Evolutionary conservation across 2,329 filamentous ascomycete species (phyloP).

Genomic region (Cladobotryum protrusum): DNA sequence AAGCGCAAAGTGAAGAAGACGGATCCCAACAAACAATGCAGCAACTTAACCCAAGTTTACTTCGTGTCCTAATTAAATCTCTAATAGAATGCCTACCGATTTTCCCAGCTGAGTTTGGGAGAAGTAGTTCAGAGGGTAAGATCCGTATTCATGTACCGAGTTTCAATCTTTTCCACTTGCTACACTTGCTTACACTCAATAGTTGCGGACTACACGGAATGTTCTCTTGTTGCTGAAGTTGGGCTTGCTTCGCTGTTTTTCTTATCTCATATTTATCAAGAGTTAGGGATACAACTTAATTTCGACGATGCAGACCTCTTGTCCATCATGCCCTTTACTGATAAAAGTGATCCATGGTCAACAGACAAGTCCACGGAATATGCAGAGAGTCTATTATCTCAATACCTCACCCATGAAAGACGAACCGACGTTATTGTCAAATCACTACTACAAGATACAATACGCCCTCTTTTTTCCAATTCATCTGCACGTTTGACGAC

Average conservation of each 20-base stretch:
- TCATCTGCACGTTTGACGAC: constrained; percentile 37
- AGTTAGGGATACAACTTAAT: neutral
- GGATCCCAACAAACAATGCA: too few species aligned
- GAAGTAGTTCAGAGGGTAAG: neutral
- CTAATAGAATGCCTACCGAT: neutral
- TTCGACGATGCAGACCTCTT: constrained; percentile 20
- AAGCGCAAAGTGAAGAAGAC: neutral
- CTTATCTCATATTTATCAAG: neutral
- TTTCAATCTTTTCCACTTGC: neutral
- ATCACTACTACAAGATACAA: constrained; percentile 54
- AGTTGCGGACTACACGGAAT: constrained; percentile 2
- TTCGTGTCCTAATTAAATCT: neutral
- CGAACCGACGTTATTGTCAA: constrained; percentile 40
- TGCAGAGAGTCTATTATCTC: constrained; percentile 28
- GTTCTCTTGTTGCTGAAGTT: constrained; percentile 5
- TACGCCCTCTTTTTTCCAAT: constrained; percentile 61
- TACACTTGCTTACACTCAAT: neutral
- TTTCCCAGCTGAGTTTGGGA: neutral
- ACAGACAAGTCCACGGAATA: constrained; percentile 23
- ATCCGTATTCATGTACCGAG: neutral
- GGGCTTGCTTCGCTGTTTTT: constrained; percentile 5
- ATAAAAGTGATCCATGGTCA: constrained; percentile 33
- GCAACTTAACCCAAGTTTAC: too few species aligned
- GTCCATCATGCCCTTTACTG: constrained; percentile 25
- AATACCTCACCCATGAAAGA: constrained; percentile 16